Conservation (phyloP, 129 eudicot genomes). For the Glebionis coronaria region DNA sequence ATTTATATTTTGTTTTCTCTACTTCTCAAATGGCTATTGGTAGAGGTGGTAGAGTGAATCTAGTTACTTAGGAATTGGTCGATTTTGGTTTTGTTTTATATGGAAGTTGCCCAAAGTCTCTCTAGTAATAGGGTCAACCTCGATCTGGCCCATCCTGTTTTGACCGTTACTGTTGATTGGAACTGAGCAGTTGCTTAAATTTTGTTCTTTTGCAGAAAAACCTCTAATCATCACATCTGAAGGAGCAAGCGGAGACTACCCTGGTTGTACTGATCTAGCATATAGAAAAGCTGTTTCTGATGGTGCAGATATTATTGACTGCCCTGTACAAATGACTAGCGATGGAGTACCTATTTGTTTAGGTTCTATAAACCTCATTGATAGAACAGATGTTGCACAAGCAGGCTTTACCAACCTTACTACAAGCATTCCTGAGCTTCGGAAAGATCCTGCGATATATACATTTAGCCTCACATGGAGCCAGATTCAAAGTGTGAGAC, state of each 20-base stretch:
- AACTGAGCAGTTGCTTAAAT: conserved; percentile 19
- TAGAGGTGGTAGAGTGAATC: no score
- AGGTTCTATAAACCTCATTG: conserved; percentile 75
- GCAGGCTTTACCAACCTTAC: conserved; percentile 35
- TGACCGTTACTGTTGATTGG: background rate
- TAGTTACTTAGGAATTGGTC: no score
- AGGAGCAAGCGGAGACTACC: conserved; percentile 97
- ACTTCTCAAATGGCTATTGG: no score
- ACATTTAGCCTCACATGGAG: conserved; percentile 76
- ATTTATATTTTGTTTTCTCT: no score
- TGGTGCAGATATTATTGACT: conserved; percentile 88
- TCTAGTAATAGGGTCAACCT: no score
- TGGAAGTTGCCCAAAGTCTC: no score
- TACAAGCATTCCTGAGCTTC: conserved; percentile 43
- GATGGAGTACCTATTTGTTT: conserved; percentile 83
- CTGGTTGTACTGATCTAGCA: conserved; percentile 86
- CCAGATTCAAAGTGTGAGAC: conserved; percentile 55
- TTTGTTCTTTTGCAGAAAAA: conserved; percentile 45
- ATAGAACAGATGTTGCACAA: conserved; percentile 57
- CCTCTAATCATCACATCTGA: conserved; percentile 64
- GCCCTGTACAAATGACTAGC: conserved; percentile 84
- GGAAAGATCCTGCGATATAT: conserved; percentile 47
- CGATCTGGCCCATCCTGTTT: no score
- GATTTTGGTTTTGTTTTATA: no score
- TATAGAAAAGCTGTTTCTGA: conserved; percentile 69